Percentiles rank a stretch among this genome's conserved stretches.
phyloP scores from a whole-genome alignment of 495 filamentous ascomycete genomes.

The Schizothecium vesticola region DNA sequence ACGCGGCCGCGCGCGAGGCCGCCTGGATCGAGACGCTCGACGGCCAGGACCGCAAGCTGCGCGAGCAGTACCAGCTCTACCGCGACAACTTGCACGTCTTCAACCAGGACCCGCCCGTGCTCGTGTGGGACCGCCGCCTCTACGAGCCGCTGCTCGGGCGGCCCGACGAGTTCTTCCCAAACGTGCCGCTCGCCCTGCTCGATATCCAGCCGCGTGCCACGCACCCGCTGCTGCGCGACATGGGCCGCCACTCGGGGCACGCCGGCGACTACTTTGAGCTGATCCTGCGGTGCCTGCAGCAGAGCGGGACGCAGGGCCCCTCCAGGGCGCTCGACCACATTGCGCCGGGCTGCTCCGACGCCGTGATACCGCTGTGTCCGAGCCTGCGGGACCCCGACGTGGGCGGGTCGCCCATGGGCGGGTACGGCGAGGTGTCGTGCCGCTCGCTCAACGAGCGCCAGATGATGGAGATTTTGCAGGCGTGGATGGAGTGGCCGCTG shows the following conservation, averaged over 20 bases:
- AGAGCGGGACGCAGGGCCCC: slow-evolving; percentile 18
- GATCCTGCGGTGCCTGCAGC: slow-evolving; percentile 23
- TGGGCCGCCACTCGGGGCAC: slow-evolving; percentile 24
- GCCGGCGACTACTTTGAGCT: slow-evolving; percentile 36
- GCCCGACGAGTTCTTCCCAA: slow-evolving; percentile 54
- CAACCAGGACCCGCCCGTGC: slow-evolving; percentile 38
- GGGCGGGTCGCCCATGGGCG: slow-evolving; percentile 34
- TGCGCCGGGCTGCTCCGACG: slow-evolving; percentile 38
- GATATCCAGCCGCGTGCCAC: slow-evolving; percentile 42
- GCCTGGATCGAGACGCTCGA: slow-evolving; percentile 18
- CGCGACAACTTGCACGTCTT: slow-evolving; percentile 46
- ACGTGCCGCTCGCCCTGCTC: slow-evolving; percentile 32
- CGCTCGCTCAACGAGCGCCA: slow-evolving; percentile 42
- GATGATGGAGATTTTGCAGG: slow-evolving; percentile 44
- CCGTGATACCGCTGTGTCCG: slow-evolving; percentile 35
- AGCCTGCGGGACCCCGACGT: slow-evolving; percentile 34
- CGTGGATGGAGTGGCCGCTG: slow-evolving; percentile 59
- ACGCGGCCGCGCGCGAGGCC: slow-evolving; percentile 6
- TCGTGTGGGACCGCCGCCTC: slow-evolving; percentile 60
- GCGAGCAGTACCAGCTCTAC: slow-evolving; percentile 24
- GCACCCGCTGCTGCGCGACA: slow-evolving; percentile 32
- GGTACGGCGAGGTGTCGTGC: slow-evolving; percentile 28
- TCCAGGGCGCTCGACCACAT: slow-evolving; percentile 23
- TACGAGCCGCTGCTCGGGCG: slow-evolving; percentile 45
- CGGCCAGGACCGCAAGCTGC: slow-evolving; percentile 6